Conservation (phyloP, 495 filamentous ascomycete genomes). For the Cercophora scortea region DNA sequence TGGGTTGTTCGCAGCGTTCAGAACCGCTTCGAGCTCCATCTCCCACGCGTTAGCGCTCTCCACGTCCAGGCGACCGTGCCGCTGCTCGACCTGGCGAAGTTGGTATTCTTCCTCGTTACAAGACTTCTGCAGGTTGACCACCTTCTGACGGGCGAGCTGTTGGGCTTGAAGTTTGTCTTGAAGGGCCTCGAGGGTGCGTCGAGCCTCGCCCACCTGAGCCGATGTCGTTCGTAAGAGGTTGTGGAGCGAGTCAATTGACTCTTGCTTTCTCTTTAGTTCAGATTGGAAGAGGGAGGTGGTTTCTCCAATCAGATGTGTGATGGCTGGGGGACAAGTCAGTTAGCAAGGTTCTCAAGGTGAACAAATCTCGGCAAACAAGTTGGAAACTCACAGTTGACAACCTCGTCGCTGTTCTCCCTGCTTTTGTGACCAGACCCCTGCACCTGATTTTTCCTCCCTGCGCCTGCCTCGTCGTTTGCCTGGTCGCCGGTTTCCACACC, state of each 20-base stretch:
- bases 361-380: not conserved
- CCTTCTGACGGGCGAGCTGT: conserved; percentile 34
- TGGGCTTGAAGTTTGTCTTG: conserved; percentile 46
- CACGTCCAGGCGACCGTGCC: conserved; percentile 26
- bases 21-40: conserved; percentile 22
- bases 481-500: conserved; percentile 46
- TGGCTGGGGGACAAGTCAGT: conserved; percentile 45
- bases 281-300: conserved; percentile 66
- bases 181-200: conserved; percentile 58
- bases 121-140: conserved; percentile 40
- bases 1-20: conserved; percentile 9
- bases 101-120: conserved; percentile 41
- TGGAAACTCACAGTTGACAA: conserved; percentile 54
- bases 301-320: conserved; percentile 63
- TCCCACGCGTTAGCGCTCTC: conserved; percentile 29
- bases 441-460: conserved; percentile 18
- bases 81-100: conserved; percentile 29
- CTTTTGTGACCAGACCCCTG: conserved; percentile 38
- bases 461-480: conserved; percentile 34
- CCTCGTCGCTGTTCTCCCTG: conserved; percentile 57
- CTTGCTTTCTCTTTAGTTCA: conserved; percentile 74
- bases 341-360: conserved; percentile 4
- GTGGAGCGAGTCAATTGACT: conserved; percentile 69
- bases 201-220: conserved; percentile 66
- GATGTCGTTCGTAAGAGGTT: conserved; percentile 69